These are phyloP conservation scores for Persicaria tinctoria DNA, from an alignment of 148 eudicot genomes.

Conservation along the genomic window DNA sequence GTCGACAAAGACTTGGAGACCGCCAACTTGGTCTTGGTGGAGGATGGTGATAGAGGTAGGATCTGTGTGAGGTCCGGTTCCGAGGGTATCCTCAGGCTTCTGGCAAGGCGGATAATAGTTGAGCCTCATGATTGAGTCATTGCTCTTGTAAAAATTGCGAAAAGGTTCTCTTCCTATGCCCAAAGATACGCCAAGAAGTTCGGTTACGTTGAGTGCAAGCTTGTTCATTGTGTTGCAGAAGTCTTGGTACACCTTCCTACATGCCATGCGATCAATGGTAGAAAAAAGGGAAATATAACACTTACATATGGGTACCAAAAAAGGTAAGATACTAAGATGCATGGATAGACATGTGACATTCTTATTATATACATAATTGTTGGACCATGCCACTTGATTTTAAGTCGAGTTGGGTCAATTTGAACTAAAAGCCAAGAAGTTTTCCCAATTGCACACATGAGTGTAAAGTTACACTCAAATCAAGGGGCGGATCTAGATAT, in stretches of 20 bases:
- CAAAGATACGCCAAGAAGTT: slow-evolving; percentile 51
- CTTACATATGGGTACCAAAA: too few relatives aligned
- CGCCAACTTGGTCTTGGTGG: slow-evolving; percentile 62
- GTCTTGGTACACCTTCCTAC: slow-evolving; percentile 53
- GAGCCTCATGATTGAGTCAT: slow-evolving; percentile 53
- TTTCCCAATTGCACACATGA: too few relatives aligned
- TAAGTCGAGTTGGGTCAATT: too few relatives aligned
- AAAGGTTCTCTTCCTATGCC: slow-evolving; percentile 32
- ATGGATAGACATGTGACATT: too few relatives aligned
- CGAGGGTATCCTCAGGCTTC: slow-evolving; percentile 52
- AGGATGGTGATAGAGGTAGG: slow-evolving; percentile 63
- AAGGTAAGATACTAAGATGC: too few relatives aligned
- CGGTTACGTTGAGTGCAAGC: slow-evolving; percentile 54
- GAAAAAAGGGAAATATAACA: too few relatives aligned
- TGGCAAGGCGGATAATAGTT: slow-evolving; percentile 65
- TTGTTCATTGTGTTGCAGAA: slow-evolving; percentile 59
- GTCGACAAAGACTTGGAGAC: slow-evolving; percentile 59
- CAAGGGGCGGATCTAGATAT: too few relatives aligned
- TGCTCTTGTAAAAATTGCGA: slow-evolving; percentile 36
- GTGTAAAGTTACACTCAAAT: too few relatives aligned
- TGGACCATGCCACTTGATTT: too few relatives aligned
- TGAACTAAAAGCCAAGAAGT: too few relatives aligned
- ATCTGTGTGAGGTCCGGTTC: slow-evolving; percentile 67
- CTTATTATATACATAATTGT: too few relatives aligned
- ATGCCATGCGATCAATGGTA: background rate